Evolutionary conservation across 2,329 filamentous ascomycete species (phyloP), one percentile per base, ranked within the genome.

Genomic region (Nothophoma quercina): DNA sequence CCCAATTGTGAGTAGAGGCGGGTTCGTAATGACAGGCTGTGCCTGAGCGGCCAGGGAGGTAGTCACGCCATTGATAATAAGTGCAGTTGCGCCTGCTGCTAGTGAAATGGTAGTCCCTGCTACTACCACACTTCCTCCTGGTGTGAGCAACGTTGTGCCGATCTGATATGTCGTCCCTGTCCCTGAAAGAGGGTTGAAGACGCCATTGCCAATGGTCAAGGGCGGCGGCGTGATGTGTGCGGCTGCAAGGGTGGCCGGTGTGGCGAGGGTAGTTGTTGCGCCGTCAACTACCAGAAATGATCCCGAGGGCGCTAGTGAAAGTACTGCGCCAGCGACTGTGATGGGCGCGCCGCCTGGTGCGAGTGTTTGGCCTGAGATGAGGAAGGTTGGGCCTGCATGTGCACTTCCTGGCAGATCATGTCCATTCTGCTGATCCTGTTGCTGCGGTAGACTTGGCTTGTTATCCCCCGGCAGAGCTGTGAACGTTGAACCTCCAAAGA

Each of bases 361-460:
- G 1, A 79, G 65, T 1, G 75, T 77, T 32, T 76, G 67, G 8
- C 72, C 76, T 18, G 66, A 65, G 12, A 79, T 62, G 9, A 77
- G 51, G 34, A 78, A 79, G 0, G 55, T 63, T 5, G 65, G 64
- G 8, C 51, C 59, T 4, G 29, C 12, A 26, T 12, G 7, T 26
- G 25, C 12, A 26, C 25, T 12, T 26, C 25, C 25, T 25, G n/a
- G 1, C 7, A 21, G 9, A 7, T 26, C 33, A 15, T 39, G 44
- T 12, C 5, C n/a, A n/a, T 34, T 19, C 16, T 16, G n/a, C 8
- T 33, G 15, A n/a, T 45, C 8, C 12, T 44, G 47, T n/a, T 33
- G n/a, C 23, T 36, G 46, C 6, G 25, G 21, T 4, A n/a, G n/a
- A n/a, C n/a, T n/a, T n/a, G n/a, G 28, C 34, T 54, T 10, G 39